Conservation (phyloP, 202 grass and related monocot genomes). For the Dendrocalamus latiflorus region DNA sequence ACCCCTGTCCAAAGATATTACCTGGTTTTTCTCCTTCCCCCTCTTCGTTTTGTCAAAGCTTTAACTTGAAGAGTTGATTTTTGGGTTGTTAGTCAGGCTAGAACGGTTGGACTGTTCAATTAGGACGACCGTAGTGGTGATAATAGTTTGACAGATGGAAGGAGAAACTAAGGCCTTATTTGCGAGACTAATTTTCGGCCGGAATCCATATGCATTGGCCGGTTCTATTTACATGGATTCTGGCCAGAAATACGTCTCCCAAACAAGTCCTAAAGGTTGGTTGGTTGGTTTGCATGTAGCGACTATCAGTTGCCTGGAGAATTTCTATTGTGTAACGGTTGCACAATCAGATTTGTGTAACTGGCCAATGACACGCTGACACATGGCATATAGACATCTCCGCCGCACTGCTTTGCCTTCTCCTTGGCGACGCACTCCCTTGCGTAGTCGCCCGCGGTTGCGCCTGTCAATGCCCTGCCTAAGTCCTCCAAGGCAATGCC, state of each 20-base stretch:
- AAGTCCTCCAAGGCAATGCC: too few species aligned
- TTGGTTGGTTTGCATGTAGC: slow-evolving; percentile 24
- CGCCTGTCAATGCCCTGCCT: too few species aligned
- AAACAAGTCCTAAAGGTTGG: background rate
- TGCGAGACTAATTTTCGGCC: too few species aligned
- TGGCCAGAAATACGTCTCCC: too few species aligned
- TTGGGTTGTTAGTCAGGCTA: slow-evolving; percentile 32
- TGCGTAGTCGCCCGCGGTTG: too few species aligned
- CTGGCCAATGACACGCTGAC: rapidly evolving
- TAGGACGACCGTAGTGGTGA: slow-evolving; percentile 10
- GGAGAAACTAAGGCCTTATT: background rate
- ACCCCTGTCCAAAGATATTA: background rate
- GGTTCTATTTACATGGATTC: too few species aligned
- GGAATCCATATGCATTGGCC: too few species aligned
- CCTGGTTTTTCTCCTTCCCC: background rate
- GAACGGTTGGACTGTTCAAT: slow-evolving; percentile 10
- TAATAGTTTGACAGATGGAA: slow-evolving; percentile 25
- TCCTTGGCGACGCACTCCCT: too few species aligned
- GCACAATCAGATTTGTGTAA: too few species aligned
- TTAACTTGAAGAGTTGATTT: slow-evolving; percentile 48
- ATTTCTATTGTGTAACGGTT: too few species aligned
- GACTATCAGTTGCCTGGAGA: background rate
- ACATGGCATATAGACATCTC: too few species aligned
- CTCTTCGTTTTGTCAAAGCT: slow-evolving; percentile 39
- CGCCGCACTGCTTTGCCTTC: rapidly evolving